These are phyloP conservation scores for Kickxella alabastrina DNA, from an alignment of 192 early-diverging fungal genomes.

Conservation along the genomic window DNA sequence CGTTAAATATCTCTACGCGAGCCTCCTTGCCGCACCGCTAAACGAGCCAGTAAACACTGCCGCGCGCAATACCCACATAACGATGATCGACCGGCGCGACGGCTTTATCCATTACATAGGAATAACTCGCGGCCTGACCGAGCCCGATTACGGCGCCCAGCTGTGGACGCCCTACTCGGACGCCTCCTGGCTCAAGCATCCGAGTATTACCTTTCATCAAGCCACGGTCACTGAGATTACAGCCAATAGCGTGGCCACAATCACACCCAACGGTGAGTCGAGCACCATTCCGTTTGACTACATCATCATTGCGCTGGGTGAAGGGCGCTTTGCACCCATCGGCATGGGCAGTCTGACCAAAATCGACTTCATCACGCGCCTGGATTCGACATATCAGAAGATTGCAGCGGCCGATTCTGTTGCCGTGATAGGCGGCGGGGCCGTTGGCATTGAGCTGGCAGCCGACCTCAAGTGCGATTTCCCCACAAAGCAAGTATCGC, in stretches of 20 bases:
- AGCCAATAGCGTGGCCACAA: neutral
- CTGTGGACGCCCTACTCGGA: constrained; percentile 55
- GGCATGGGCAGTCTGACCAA: constrained; percentile 22
- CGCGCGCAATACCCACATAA: constrained; percentile 20
- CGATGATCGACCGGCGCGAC: constrained; percentile 54
- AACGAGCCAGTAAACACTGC: neutral
- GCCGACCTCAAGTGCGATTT: constrained; percentile 57
- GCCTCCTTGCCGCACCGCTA: constrained; percentile 10
- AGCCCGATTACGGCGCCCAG: constrained; percentile 45
- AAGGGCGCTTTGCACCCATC: constrained; percentile 37
- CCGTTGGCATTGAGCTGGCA: constrained; percentile 74
- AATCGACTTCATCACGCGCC: constrained; percentile 14
- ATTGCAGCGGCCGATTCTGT: constrained; percentile 54
- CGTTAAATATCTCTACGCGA: constrained; percentile 19
- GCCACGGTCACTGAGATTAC: constrained; percentile 42
- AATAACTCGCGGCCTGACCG: constrained; percentile 45
- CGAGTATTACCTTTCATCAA: constrained; percentile 38
- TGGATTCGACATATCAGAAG: constrained; percentile 12
- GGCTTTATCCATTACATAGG: constrained; percentile 58
- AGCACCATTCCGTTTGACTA: constrained; percentile 45
- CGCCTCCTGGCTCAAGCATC: constrained; percentile 36
- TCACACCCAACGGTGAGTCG: constrained; percentile 20
- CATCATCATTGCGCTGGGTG: constrained; percentile 54
- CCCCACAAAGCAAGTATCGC: constrained; percentile 29
- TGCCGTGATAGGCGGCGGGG: constrained; percentile 67